These are phyloP conservation scores for Acorus calamus DNA, from an alignment of 106 monocot genomes.

Conservation along the genomic window DNA sequence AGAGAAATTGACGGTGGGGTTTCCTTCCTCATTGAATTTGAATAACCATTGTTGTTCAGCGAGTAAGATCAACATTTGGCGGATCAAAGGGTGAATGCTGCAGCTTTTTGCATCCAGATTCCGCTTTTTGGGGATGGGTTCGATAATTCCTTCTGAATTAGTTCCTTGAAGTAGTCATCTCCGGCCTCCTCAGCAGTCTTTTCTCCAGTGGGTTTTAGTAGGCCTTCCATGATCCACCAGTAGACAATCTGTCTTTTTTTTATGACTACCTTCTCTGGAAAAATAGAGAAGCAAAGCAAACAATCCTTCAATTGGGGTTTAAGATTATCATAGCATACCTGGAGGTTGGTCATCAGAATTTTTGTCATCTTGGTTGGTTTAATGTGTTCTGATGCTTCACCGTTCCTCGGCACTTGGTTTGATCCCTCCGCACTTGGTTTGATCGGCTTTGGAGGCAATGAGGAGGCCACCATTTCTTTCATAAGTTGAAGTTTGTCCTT, in stretches of 20 bases:
- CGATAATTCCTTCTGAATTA: background rate
- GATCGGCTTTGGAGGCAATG: too few relatives aligned
- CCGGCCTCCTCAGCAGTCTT: background rate
- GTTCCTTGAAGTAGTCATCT: background rate
- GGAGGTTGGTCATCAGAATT: too few relatives aligned
- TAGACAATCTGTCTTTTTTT: constrained; percentile 15
- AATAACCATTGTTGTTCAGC: background rate
- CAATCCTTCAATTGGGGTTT: constrained; percentile 18
- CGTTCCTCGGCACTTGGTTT: too few relatives aligned
- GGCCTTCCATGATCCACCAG: constrained; percentile 19
- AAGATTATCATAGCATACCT: too few relatives aligned
- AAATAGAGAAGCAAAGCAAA: constrained; percentile 10
- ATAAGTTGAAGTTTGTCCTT: too few relatives aligned
- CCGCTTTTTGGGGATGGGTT: background rate
- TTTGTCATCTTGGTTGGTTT: too few relatives aligned
- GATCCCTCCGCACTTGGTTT: too few relatives aligned
- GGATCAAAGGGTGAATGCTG: constrained; percentile 13
- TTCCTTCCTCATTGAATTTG: background rate
- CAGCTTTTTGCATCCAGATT: background rate
- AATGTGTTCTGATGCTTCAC: too few relatives aligned
- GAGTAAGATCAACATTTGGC: background rate
- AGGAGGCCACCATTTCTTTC: too few relatives aligned
- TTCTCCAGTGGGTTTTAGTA: too few relatives aligned
- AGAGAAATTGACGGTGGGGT: background rate
- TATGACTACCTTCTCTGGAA: constrained; percentile 7